phyloP scores from a whole-genome alignment of 108 stramenopile species.

The Seminavis robusta region DNA sequence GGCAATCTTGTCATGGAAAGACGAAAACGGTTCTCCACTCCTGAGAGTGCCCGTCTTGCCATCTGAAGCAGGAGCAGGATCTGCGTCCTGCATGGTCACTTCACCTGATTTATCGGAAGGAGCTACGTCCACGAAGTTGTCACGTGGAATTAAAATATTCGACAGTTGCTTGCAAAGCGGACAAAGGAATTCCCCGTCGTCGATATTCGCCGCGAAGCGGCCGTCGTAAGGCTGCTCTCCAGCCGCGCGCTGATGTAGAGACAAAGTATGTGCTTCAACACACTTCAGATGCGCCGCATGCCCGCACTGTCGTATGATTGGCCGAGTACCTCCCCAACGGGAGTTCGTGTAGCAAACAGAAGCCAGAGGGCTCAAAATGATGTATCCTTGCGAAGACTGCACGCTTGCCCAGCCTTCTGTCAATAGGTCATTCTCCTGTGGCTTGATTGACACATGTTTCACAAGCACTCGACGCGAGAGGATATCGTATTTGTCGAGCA shows the following conservation, averaged over 20 bases:
- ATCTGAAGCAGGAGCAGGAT: no score
- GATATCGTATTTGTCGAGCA: conserved; percentile 70
- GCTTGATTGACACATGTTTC: conserved; percentile 41
- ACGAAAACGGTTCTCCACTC: no score
- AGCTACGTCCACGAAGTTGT: no score
- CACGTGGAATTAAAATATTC: conserved; percentile 90
- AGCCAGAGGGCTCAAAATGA: conserved; percentile 76
- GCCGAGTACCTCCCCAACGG: conserved; percentile 83
- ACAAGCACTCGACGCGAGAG: conserved; percentile 79
- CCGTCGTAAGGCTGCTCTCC: conserved; percentile 88
- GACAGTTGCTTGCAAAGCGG: conserved; percentile 96
- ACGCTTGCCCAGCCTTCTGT: conserved; percentile 84
- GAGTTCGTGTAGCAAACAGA: conserved; percentile 75
- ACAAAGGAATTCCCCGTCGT: conserved; percentile 92
- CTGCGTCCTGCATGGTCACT: no score
- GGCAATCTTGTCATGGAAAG: no score
- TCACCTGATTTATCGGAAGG: no score
- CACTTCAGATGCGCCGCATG: conserved; percentile 96
- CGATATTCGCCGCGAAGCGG: conserved; percentile 87
- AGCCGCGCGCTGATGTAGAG: conserved; percentile 79
- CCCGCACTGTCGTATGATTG: conserved; percentile 87
- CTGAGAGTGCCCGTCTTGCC: no score
- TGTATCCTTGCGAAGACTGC: conserved; percentile 81
- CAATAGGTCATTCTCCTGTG: conserved; percentile 13
- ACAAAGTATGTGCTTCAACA: conserved; percentile 87